These are phyloP conservation scores for Hypoxylon trugodes DNA, from an alignment of 495 filamentous ascomycete species.

Conservation along the genomic window DNA sequence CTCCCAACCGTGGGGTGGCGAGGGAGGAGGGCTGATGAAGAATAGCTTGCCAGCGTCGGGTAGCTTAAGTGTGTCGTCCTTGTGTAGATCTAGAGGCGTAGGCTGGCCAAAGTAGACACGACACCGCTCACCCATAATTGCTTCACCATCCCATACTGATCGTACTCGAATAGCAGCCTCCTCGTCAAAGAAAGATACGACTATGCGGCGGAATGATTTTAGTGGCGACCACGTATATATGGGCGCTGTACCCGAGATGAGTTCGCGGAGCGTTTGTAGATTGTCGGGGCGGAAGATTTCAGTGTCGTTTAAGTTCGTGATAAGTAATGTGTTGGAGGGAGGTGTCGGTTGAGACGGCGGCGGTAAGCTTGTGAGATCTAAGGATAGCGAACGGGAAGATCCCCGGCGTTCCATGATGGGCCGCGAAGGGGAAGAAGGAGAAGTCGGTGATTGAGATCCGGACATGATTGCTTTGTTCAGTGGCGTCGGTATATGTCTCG, in stretches of 20 bases:
- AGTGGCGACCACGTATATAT: slow-evolving; percentile 91
- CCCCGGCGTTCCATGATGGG: slow-evolving; percentile 39
- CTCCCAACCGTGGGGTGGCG: slow-evolving; percentile 93
- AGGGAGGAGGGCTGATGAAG: slow-evolving; percentile 95
- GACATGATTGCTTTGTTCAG: slow-evolving; percentile 41
- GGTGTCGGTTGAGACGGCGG: slow-evolving; percentile 79
- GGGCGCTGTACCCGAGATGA: slow-evolving; percentile 71
- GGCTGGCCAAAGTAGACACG: slow-evolving; percentile 89
- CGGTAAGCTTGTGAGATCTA: slow-evolving; percentile 85
- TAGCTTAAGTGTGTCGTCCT: slow-evolving; percentile 76
- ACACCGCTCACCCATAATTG: slow-evolving; percentile 72
- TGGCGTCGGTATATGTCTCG: not conserved
- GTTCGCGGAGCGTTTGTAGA: slow-evolving; percentile 76
- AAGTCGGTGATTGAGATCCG: slow-evolving; percentile 43
- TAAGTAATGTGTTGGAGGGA: slow-evolving; percentile 92
- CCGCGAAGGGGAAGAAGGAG: slow-evolving; percentile 43
- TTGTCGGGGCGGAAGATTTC: slow-evolving; percentile 81
- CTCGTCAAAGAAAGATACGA: slow-evolving; percentile 82
- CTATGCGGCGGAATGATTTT: slow-evolving; percentile 89
- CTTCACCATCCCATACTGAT: slow-evolving; percentile 72
- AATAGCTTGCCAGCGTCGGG: slow-evolving; percentile 91
- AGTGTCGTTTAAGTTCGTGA: slow-evolving; percentile 84
- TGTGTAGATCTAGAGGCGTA: slow-evolving; percentile 62
- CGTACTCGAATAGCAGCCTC: slow-evolving; percentile 78
- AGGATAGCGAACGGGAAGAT: slow-evolving; percentile 65